These are phyloP conservation scores for Leccinum arenicola DNA, from an alignment of 768 basidiomycete genomes.

Conservation along the genomic window DNA sequence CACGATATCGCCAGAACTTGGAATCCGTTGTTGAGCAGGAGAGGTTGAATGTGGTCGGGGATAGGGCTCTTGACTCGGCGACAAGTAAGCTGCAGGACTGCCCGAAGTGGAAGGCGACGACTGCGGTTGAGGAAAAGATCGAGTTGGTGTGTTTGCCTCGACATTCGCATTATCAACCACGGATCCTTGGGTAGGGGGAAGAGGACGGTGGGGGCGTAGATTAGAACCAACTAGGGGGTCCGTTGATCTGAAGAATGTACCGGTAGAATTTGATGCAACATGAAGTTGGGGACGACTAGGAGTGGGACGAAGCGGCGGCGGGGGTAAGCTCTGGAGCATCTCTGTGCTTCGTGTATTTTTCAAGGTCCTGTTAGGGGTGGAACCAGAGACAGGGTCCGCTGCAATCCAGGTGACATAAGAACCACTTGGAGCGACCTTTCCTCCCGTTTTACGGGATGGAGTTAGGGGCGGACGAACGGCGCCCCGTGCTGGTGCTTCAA, in stretches of 20 bases:
- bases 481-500: not conserved
- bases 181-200: slow-evolving; percentile 30
- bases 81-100: slow-evolving; percentile 31
- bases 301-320: slow-evolving; percentile 24
- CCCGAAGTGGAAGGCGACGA: slow-evolving; percentile 20
- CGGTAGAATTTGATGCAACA: slow-evolving; percentile 17
- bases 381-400: slow-evolving; percentile 29
- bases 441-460: slow-evolving; percentile 19
- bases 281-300: slow-evolving; percentile 31
- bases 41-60: slow-evolving; percentile 62
- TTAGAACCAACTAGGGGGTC: slow-evolving; percentile 17
- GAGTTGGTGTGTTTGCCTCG: slow-evolving; percentile 17
- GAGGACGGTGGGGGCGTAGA: slow-evolving; percentile 27
- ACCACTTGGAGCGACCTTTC: slow-evolving; percentile 22
- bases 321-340: slow-evolving; percentile 21
- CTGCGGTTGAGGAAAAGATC: slow-evolving; percentile 26
- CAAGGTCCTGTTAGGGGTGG: slow-evolving; percentile 32
- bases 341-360: slow-evolving; percentile 32
- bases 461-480: slow-evolving; percentile 14
- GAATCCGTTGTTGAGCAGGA: slow-evolving; percentile 32
- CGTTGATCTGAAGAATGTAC: slow-evolving; percentile 13
- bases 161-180: slow-evolving; percentile 15
- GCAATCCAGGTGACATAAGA: slow-evolving; percentile 28
- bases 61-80: slow-evolving; percentile 54
- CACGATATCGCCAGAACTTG: slow-evolving; percentile 15